Conservation (phyloP, 306 rosid species). For the Glycyrrhiza uralensis region DNA sequence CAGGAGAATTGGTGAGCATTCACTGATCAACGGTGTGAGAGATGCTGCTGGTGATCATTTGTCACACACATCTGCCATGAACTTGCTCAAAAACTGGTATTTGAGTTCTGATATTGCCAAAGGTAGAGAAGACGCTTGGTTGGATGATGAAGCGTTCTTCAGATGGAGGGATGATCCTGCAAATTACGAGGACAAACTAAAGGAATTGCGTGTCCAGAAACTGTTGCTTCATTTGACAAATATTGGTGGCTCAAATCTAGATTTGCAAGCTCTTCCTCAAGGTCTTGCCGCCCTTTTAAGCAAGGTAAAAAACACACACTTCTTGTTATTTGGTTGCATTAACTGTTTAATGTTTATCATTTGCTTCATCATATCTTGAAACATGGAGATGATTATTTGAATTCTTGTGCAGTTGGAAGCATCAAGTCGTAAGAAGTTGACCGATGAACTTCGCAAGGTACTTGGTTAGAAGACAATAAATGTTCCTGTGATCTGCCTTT, state of each 20-base stretch:
- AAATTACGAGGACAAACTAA: conserved; percentile 71
- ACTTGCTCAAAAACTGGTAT: conserved; percentile 71
- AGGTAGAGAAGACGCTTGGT: conserved; percentile 63
- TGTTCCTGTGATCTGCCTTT: background rate
- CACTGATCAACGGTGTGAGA: conserved; percentile 62
- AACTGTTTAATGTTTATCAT: background rate
- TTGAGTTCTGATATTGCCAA: conserved; percentile 49
- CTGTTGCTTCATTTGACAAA: conserved; percentile 66
- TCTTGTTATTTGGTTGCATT: background rate
- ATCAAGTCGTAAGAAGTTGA: conserved; percentile 55
- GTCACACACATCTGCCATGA: conserved; percentile 59
- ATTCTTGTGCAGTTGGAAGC: conserved; percentile 70
- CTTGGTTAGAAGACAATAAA: conserved; percentile 39
- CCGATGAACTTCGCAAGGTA: conserved; percentile 72
- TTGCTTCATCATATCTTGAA: conserved; percentile 7
- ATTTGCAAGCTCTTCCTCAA: conserved; percentile 87
- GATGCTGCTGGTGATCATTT: conserved; percentile 86
- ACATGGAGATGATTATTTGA: conserved; percentile 25
- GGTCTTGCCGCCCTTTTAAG: conserved; percentile 90
- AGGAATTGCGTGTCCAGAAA: conserved; percentile 83
- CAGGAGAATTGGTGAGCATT: conserved; percentile 77
- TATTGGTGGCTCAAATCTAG: conserved; percentile 66
- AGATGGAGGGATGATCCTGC: conserved; percentile 65
- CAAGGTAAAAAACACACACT: conserved; percentile 61
- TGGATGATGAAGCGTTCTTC: conserved; percentile 77